Conservation (phyloP, 148 eudicot genomes). For the Amaranthus hypochondriacus region DNA sequence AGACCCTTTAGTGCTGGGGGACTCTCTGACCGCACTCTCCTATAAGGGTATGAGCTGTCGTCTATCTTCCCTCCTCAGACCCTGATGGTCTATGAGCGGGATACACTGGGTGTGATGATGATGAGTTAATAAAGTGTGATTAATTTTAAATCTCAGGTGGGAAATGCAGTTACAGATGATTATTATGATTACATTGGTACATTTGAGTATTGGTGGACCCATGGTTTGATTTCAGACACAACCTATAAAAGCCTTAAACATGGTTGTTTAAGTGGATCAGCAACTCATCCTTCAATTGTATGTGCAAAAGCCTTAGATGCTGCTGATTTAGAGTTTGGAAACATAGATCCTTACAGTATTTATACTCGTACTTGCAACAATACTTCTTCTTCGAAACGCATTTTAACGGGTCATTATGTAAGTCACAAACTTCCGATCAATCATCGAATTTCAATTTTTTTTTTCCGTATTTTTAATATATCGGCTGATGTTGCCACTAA, state of each 20-base stretch:
- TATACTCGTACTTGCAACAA: constrained; percentile 61
- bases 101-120: too few species aligned
- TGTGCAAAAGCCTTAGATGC: constrained; percentile 45
- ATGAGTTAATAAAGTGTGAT: neutral
- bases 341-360: constrained; percentile 86
- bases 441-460: too few species aligned
- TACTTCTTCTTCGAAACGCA: constrained; percentile 37
- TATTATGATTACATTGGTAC: constrained; percentile 79
- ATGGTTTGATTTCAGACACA: constrained; percentile 77
- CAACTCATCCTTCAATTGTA: constrained; percentile 59
- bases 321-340: constrained; percentile 69
- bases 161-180: constrained; percentile 92
- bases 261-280: constrained; percentile 55
- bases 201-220: constrained; percentile 97
- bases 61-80: too few species aligned
- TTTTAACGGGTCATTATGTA: constrained; percentile 73
- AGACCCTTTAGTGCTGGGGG: too few species aligned
- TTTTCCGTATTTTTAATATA: too few species aligned
- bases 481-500: too few species aligned
- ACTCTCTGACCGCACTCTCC: too few species aligned
- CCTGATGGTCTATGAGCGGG: too few species aligned
- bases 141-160: constrained; percentile 47
- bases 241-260: constrained; percentile 51
- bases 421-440: constrained; percentile 19
- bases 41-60: too few species aligned